phyloP scores from a whole-genome alignment of 805 yeast species.

The Pichia nakasei region DNA sequence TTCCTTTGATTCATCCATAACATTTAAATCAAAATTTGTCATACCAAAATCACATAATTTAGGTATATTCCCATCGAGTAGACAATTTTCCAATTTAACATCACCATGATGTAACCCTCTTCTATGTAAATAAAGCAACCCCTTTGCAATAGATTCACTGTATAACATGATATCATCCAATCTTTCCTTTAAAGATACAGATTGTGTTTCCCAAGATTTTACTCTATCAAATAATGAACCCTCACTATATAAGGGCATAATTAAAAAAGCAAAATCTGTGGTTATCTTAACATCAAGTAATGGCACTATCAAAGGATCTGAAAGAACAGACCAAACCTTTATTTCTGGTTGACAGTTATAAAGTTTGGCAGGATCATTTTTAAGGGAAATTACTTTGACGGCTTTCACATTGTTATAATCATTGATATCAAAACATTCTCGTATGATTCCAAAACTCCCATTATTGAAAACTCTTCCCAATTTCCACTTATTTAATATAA shows the following conservation, averaged over 20 bases:
- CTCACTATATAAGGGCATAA: conserved; percentile 58
- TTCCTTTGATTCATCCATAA: neutral
- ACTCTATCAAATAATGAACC: conserved; percentile 80
- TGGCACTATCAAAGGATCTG: conserved; percentile 59
- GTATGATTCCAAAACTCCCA: conserved; percentile 85
- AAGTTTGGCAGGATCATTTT: conserved; percentile 37
- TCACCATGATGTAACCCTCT: conserved; percentile 72
- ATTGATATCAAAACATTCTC: conserved; percentile 26
- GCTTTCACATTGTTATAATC: conserved; percentile 17
- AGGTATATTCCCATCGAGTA: conserved; percentile 43
- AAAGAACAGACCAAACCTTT: conserved; percentile 59
- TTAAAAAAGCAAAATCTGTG: conserved; percentile 50
- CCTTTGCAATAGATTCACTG: conserved; percentile 46
- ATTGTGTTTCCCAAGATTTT: conserved; percentile 45
- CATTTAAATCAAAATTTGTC: conserved; percentile 30
- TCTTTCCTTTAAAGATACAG: conserved; percentile 10
- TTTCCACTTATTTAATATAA: conserved; percentile 42
- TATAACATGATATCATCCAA: conserved; percentile 27
- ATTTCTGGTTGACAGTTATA: conserved; percentile 64
- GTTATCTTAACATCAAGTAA: conserved; percentile 56
- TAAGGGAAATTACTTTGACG: conserved; percentile 23
- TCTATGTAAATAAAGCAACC: conserved; percentile 54
- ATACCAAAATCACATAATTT: conserved; percentile 87
- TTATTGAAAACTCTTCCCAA: conserved; percentile 73
- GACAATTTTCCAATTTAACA: conserved; percentile 71